These are phyloP conservation scores for Salix arbutifolia DNA, from an alignment of 345 rosid genomes.

Conservation along the genomic window DNA sequence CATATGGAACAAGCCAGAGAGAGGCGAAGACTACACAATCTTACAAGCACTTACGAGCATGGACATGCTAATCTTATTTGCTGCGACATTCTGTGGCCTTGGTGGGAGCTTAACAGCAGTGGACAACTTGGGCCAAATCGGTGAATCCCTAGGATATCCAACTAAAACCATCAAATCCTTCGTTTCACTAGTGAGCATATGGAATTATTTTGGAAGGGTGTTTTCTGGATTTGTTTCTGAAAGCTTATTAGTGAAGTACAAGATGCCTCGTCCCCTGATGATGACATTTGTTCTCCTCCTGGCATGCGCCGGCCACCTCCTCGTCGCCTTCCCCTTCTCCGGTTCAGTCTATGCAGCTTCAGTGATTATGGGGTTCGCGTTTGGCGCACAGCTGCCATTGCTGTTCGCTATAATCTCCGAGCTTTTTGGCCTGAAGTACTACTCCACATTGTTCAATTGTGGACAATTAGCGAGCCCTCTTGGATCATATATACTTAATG, in stretches of 20 bases:
- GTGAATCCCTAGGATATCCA: conserved; percentile 80
- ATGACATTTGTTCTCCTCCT: conserved; percentile 61
- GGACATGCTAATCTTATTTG: conserved; percentile 62
- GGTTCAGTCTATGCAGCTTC: conserved; percentile 76
- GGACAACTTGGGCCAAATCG: conserved; percentile 87
- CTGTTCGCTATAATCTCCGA: conserved; percentile 77
- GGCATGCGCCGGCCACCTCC: conserved; percentile 54
- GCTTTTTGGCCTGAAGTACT: conserved; percentile 83
- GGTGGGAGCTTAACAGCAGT: conserved; percentile 80
- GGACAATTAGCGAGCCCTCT: conserved; percentile 83
- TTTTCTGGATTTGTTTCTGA: conserved; percentile 83
- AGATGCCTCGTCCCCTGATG: conserved; percentile 70
- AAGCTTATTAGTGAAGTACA: conserved; percentile 45
- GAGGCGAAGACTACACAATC: conserved; percentile 91
- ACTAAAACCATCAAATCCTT: conserved; percentile 51
- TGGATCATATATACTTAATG: conserved; percentile 74
- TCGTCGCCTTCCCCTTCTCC: conserved; percentile 64
- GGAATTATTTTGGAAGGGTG: conserved; percentile 87
- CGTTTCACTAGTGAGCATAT: conserved; percentile 78
- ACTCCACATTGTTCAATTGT: conserved; percentile 84
- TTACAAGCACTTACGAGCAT: conserved; percentile 69
- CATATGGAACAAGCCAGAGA: conserved; percentile 48
- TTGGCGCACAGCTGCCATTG: conserved; percentile 74
- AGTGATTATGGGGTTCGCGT: conserved; percentile 64
- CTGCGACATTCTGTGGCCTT: conserved; percentile 65